These are phyloP conservation scores for Tetrastigma voinierianum DNA, from an alignment of 164 flowering plant genomes.

Conservation along the genomic window DNA sequence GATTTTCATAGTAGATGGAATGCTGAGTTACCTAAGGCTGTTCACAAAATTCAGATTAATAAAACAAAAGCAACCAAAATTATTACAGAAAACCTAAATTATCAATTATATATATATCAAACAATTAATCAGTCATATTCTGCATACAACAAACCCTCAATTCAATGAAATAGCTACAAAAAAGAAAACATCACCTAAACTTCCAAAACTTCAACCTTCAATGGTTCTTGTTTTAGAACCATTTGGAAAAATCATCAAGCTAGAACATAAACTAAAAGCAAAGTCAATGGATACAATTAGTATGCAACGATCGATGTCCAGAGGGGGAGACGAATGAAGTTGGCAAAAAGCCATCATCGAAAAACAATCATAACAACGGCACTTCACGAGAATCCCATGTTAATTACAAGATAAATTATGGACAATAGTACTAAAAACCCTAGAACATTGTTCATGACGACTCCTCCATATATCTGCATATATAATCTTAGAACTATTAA, in stretches of 20 bases:
- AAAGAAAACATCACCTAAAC: no score
- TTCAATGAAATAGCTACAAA: no score
- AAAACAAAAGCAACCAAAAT: no score
- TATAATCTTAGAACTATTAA: not conserved
- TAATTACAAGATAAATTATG: slow-evolving; percentile 9
- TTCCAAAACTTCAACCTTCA: no score
- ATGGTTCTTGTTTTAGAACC: not conserved
- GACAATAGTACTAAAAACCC: slow-evolving; percentile 13
- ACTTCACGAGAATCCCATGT: slow-evolving; percentile 21
- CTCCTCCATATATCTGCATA: slow-evolving; percentile 22
- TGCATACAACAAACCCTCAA: no score
- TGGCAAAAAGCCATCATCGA: not conserved
- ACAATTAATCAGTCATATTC: no score
- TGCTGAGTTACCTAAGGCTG: no score
- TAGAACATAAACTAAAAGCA: slow-evolving; percentile 15
- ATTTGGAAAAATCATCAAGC: slow-evolving; percentile 1
- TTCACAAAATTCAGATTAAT: no score
- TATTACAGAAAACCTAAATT: no score
- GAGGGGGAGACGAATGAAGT: slow-evolving; percentile 14
- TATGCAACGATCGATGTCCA: slow-evolving; percentile 13
- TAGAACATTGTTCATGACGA: slow-evolving; percentile 19
- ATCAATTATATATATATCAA: no score
- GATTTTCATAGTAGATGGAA: no score
- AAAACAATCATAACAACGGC: slow-evolving; percentile 18
- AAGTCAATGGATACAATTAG: slow-evolving; percentile 14